A percentile compares a stretch with the other conserved stretches of the same genome.
Evolutionary conservation across 495 filamentous ascomycete genomes (phyloP).

Genomic region (Xanthoparmelia taractica): DNA sequence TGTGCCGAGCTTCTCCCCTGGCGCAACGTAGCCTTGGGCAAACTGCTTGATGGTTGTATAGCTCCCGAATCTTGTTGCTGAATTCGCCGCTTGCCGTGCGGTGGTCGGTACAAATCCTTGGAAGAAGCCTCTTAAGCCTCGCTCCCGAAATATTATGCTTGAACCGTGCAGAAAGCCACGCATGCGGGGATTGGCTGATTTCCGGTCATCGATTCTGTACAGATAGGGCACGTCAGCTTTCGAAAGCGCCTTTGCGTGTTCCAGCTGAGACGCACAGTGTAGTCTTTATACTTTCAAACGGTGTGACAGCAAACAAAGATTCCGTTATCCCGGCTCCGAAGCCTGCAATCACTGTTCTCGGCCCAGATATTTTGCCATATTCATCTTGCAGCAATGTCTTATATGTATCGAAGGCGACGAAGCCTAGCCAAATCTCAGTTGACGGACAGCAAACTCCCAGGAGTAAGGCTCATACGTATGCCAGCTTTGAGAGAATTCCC

Average conservation of each 20-base stretch:
- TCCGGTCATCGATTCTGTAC: slow-evolving; percentile 84
- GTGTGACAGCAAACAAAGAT: slow-evolving; percentile 86
- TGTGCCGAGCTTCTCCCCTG: slow-evolving; percentile 91
- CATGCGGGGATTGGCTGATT: slow-evolving; percentile 77
- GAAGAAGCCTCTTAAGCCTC: slow-evolving; percentile 87
- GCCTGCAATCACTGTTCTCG: slow-evolving; percentile 82
- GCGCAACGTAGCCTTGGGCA: slow-evolving; percentile 84
- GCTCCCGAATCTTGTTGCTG: slow-evolving; percentile 76
- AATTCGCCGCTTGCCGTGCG: slow-evolving; percentile 89
- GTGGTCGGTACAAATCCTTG: slow-evolving; percentile 95
- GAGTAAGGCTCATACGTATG: slow-evolving; percentile 54
- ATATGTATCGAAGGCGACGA: slow-evolving; percentile 92
- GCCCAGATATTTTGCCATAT: slow-evolving; percentile 82
- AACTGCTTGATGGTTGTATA: slow-evolving; percentile 88
- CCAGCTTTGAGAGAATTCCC: slow-evolving; percentile 95
- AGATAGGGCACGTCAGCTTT: background rate
- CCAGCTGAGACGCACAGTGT: slow-evolving; percentile 52
- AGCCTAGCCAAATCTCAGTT: slow-evolving; percentile 47
- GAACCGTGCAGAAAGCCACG: slow-evolving; percentile 88
- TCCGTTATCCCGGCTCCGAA: slow-evolving; percentile 94
- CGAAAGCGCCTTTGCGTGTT: background rate
- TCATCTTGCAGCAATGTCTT: slow-evolving; percentile 75
- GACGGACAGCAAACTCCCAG: slow-evolving; percentile 10
- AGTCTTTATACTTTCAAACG: slow-evolving; percentile 97
- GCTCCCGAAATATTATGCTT: slow-evolving; percentile 74